A percentile compares a stretch with the other conserved stretches of the same genome.
These are phyloP conservation scores for Paraconiothyrium brasiliense DNA, from an alignment of 2,329 filamentous ascomycete genomes.

Conservation along the genomic window DNA sequence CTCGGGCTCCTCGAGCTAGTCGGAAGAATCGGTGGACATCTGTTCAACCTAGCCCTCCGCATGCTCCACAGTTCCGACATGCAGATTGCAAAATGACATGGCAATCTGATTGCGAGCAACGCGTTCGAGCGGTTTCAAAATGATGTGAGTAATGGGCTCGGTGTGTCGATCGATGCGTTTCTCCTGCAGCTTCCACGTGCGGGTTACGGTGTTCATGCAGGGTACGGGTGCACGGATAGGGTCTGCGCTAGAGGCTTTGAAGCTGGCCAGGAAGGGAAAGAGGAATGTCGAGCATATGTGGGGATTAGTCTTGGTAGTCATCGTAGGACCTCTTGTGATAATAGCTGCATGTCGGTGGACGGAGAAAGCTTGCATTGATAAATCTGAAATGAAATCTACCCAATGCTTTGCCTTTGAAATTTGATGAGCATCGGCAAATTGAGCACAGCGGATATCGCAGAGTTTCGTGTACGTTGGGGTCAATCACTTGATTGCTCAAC, in stretches of 20 bases:
- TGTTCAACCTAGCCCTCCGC: not conserved
- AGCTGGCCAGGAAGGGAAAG: not conserved
- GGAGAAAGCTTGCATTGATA: not conserved
- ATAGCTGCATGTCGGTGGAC: not conserved
- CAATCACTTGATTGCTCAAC: not conserved
- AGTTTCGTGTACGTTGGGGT: not conserved
- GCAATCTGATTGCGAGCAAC: not conserved
- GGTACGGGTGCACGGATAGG: not conserved
- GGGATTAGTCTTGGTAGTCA: not conserved
- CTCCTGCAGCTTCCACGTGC: not conserved
- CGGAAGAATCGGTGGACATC: not conserved
- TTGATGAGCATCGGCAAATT: not conserved
- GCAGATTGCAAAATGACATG: not conserved
- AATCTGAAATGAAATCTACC: too few species aligned
- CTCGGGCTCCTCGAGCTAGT: not conserved
- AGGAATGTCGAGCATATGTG: constrained; percentile 2
- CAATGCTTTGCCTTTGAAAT: too few species aligned
- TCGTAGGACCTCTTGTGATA: not conserved
- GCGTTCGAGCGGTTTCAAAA: not conserved
- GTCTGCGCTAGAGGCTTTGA: not conserved
- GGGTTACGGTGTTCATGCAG: not conserved
- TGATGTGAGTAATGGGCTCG: not conserved
- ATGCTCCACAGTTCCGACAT: not conserved
- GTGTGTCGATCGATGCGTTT: constrained; percentile 1
- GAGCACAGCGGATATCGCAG: not conserved